phyloP scores from a whole-genome alignment of 164 flowering plant genomes.

The Akebia trifoliata region DNA sequence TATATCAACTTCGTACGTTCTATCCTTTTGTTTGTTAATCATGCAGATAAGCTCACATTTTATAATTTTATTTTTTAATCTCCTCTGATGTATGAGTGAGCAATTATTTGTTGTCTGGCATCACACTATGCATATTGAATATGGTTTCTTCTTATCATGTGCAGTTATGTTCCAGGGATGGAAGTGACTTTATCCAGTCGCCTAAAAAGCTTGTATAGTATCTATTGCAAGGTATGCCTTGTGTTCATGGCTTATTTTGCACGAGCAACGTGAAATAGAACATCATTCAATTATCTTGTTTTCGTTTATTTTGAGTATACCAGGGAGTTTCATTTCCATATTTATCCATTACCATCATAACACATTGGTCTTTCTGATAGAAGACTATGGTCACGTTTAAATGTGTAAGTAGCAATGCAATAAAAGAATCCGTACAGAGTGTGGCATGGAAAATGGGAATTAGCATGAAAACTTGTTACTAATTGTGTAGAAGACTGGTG shows the following conservation, averaged over 20 bases:
- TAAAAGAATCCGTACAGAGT: no score
- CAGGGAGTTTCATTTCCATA: no score
- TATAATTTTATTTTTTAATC: not conserved
- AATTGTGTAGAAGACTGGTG: no score
- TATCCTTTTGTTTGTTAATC: not conserved
- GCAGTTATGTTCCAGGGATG: constrained; percentile 98
- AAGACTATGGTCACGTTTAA: no score
- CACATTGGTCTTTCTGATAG: no score
- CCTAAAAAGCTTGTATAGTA: constrained; percentile 83
- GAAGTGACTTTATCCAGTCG: constrained; percentile 90
- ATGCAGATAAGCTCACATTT: not conserved
- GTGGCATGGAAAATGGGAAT: no score
- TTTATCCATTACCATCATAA: no score
- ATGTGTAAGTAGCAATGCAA: no score
- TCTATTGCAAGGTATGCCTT: constrained; percentile 71
- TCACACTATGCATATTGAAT: not conserved
- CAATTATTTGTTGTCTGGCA: not conserved
- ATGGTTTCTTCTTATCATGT: constrained; percentile 17
- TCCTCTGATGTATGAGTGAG: not conserved
- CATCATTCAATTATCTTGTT: not conserved
- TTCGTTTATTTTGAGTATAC: not conserved
- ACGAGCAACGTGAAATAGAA: not conserved
- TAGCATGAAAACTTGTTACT: no score
- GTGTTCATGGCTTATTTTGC: not conserved
- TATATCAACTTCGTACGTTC: constrained; percentile 83